Percentiles rank a stretch among this genome's conserved stretches.
phyloP scores from a whole-genome alignment of 2,329 filamentous ascomycete genomes.

The Colletotrichum nymphaeae region DNA sequence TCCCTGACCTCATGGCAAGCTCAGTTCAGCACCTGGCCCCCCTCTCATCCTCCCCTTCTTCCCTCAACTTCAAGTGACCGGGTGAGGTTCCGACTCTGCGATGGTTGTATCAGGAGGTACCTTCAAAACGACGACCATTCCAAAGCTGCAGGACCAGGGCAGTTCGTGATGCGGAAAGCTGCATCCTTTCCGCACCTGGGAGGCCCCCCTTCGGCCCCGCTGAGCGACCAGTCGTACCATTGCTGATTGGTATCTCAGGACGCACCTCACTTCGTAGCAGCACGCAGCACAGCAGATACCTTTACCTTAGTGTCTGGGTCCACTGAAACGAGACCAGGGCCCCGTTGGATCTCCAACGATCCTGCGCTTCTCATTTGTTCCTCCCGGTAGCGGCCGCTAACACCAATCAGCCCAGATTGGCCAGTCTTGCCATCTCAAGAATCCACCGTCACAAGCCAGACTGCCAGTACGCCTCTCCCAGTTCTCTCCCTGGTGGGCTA shows the following conservation, averaged over 20 bases:
- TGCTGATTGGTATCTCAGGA: conserved; percentile 21
- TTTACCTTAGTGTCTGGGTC: neutral
- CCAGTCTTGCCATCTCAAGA: neutral
- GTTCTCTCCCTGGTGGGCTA: neutral
- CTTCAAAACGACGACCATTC: neutral
- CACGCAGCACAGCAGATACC: neutral
- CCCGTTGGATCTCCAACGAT: conserved; percentile 16
- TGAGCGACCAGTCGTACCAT: conserved; percentile 7
- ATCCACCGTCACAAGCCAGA: conserved; percentile 29
- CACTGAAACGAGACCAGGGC: conserved; percentile 13
- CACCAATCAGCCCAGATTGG: conserved; percentile 10
- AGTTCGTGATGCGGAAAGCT: conserved; percentile 24
- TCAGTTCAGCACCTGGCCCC: neutral
- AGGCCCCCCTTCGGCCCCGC: conserved; percentile 14
- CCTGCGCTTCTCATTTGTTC: conserved; percentile 20
- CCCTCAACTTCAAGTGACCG: neutral
- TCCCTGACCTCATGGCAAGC: neutral
- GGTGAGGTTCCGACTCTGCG: neutral
- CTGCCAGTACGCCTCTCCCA: neutral
- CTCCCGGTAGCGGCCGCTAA: conserved; percentile 22
- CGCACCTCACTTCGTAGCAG: neutral
- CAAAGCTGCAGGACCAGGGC: conserved; percentile 7
- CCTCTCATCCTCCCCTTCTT: neutral
- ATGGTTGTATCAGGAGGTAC: neutral
- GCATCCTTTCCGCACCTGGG: conserved; percentile 6